Conservation (phyloP, 148 eudicot species). For the Amaranthus cruentus region DNA sequence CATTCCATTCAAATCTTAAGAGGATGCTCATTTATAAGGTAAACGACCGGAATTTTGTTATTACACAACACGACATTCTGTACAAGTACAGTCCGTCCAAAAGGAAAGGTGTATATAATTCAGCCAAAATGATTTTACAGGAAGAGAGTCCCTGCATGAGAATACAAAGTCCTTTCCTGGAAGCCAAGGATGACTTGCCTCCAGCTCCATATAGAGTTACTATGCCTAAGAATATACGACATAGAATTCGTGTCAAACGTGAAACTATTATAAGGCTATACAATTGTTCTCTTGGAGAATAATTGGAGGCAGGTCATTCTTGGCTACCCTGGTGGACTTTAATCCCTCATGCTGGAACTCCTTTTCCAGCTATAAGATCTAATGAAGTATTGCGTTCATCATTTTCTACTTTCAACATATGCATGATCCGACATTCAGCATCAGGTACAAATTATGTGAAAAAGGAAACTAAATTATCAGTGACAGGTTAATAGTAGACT, state of each 20-base stretch:
- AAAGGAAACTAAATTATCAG: not conserved
- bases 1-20: not conserved
- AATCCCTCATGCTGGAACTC: conserved; percentile 19
- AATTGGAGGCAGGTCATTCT: conserved; percentile 20
- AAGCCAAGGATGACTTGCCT: conserved; percentile 30
- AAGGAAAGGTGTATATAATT: not conserved
- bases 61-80: not conserved
- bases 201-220: not conserved
- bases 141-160: conserved; percentile 23
- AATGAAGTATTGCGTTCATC: not conserved
- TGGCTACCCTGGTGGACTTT: conserved; percentile 21
- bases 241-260: not conserved
- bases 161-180: conserved; percentile 6
- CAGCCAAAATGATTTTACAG: not conserved
- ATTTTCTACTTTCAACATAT: not conserved
- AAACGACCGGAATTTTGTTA: not conserved
- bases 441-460: not conserved
- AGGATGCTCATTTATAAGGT: conserved; percentile 9
- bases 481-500: not conserved
- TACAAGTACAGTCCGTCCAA: not conserved
- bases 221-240: not conserved
- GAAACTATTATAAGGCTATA: not conserved
- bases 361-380: conserved; percentile 4
- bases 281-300: not conserved
- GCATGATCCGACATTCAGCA: not conserved